phyloP scores from a whole-genome alignment of 2,329 filamentous ascomycete species.

The Fusarium tjaetaba region DNA sequence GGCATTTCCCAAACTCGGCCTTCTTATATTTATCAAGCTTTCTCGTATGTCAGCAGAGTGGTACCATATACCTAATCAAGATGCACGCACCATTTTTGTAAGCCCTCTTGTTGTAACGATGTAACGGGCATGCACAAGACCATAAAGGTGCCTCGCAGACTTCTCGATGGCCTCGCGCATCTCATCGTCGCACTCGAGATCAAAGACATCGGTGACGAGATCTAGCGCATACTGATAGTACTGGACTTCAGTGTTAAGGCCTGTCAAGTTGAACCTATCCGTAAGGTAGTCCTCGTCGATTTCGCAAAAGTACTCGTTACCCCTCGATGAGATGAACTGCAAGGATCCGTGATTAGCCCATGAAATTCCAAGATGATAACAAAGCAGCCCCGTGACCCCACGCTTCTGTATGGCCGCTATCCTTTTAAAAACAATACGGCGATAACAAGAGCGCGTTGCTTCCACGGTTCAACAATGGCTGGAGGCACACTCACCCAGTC shows the following conservation, averaged over 20 bases:
- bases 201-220: slow-evolving; percentile 97
- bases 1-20: slow-evolving; percentile 97
- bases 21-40: slow-evolving; percentile 99
- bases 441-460: slow-evolving; percentile 6
- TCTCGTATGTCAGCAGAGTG: background rate
- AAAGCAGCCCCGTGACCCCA: slow-evolving; percentile 17
- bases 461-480: background rate
- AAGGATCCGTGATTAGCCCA: slow-evolving; percentile 24
- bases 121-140: slow-evolving; percentile 94
- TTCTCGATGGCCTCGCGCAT: slow-evolving; percentile 99
- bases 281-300: slow-evolving; percentile 99
- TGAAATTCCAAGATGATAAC: background rate
- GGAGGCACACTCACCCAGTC: slow-evolving; percentile 87
- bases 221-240: slow-evolving; percentile 99
- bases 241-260: slow-evolving; percentile 95
- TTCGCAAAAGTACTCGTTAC: slow-evolving; percentile 99
- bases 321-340: slow-evolving; percentile 96
- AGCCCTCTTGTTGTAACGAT: slow-evolving; percentile 95
- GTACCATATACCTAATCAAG: background rate
- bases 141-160: slow-evolving; percentile 93
- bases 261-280: slow-evolving; percentile 97
- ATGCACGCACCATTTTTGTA: slow-evolving; percentile 83
- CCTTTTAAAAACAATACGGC: background rate
- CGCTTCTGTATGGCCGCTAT: background rate
- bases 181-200: slow-evolving; percentile 97